Conservation (phyloP, 345 rosid genomes). For the Aurinia saxatilis region DNA sequence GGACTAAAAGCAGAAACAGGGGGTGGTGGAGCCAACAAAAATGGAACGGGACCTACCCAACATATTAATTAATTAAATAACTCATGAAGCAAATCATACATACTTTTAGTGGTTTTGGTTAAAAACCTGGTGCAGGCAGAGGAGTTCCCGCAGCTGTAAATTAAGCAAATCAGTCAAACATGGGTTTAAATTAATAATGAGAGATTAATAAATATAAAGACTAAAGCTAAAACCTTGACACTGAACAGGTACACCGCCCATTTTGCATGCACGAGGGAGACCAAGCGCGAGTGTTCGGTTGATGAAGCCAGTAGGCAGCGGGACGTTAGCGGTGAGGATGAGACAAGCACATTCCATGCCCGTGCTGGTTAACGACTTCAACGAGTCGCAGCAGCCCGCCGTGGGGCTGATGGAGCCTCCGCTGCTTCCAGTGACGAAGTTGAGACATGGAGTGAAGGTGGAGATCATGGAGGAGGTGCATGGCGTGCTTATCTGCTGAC, state of each 20-base stretch:
- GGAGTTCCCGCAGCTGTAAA: constrained; percentile 73
- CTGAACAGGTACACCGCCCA: constrained; percentile 51
- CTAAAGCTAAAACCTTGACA: constrained; percentile 52
- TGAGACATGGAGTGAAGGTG: constrained; percentile 77
- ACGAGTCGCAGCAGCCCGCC: constrained; percentile 50
- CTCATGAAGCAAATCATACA: background rate
- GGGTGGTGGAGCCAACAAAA: constrained; percentile 53
- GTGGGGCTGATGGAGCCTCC: constrained; percentile 53
- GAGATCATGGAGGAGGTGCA: constrained; percentile 73
- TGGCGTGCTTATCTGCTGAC: constrained; percentile 75
- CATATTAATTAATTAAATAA: background rate
- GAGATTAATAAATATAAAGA: background rate
- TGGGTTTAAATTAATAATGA: too few relatives aligned
- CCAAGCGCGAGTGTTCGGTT: constrained; percentile 53
- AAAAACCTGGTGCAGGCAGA: constrained; percentile 74
- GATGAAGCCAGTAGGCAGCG: constrained; percentile 46
- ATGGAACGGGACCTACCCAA: constrained; percentile 56
- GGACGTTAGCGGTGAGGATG: constrained; percentile 61
- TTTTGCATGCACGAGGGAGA: constrained; percentile 67
- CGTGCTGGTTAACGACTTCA: constrained; percentile 41
- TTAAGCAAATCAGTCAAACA: background rate
- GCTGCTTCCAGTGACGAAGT: constrained; percentile 68
- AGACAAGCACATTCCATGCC: constrained; percentile 70
- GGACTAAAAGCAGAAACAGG: constrained; percentile 44
- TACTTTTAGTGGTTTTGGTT: background rate